These are phyloP conservation scores for Xylaria intraflava DNA, from an alignment of 495 filamentous ascomycete species.

Conservation along the genomic window DNA sequence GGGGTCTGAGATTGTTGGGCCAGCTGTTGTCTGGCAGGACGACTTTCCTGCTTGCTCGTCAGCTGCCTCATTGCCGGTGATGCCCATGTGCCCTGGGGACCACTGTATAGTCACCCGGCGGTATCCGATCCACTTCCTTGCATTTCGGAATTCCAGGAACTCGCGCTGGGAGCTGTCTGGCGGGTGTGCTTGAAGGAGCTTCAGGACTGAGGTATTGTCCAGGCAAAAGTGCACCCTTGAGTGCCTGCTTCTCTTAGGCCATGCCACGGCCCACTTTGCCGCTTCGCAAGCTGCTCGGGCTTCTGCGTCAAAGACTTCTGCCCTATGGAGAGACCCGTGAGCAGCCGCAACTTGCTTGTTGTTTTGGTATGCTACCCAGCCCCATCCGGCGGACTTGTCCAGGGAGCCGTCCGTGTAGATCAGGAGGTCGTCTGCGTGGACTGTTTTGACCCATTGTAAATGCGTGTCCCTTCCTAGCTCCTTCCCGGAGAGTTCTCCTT, in stretches of 20 bases:
- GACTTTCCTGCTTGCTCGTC: background rate
- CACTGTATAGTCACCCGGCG: background rate
- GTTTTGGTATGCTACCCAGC: too few relatives aligned
- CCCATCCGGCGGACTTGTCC: too few relatives aligned
- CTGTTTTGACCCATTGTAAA: too few relatives aligned
- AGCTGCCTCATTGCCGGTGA: background rate
- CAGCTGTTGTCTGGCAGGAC: background rate
- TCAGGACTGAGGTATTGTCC: background rate
- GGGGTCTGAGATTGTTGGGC: background rate
- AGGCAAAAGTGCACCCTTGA: background rate
- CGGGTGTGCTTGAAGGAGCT: background rate
- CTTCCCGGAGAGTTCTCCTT: too few relatives aligned
- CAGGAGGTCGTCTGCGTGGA: too few relatives aligned
- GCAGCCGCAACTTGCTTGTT: too few relatives aligned
- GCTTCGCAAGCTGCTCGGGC: background rate
- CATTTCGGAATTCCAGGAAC: background rate
- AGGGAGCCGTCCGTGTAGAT: too few relatives aligned
- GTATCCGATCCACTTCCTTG: too few relatives aligned
- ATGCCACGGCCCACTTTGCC: background rate
- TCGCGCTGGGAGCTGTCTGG: background rate
- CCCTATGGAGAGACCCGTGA: background rate
- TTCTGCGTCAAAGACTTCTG: background rate
- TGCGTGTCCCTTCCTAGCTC: too few relatives aligned
- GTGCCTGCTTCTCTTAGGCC: too few relatives aligned
- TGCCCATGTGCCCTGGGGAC: background rate